These are phyloP conservation scores for Medicago lupulina DNA, from an alignment of 306 rosid species.

Conservation along the genomic window DNA sequence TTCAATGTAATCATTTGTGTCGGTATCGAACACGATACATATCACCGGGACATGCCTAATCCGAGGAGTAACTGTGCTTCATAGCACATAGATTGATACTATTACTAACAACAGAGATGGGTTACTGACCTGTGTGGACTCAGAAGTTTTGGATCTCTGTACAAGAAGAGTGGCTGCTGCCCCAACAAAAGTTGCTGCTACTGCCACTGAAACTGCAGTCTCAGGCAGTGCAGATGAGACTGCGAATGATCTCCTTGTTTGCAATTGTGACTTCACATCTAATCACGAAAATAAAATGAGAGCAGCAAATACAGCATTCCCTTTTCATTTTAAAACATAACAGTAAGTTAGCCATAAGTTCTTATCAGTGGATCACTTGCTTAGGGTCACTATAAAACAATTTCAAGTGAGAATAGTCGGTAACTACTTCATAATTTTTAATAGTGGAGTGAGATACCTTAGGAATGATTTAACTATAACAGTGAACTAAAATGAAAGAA, in stretches of 20 bases:
- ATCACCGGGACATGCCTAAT: too few species aligned
- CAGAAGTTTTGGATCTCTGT: constrained; percentile 66
- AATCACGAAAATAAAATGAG: constrained; percentile 36
- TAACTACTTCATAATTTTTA: not conserved
- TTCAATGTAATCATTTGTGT: too few species aligned
- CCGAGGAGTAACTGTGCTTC: too few species aligned
- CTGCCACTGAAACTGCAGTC: constrained; percentile 85
- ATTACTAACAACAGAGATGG: not conserved
- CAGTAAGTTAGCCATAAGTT: constrained; percentile 24
- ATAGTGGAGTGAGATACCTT: too few species aligned
- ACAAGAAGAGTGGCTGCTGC: constrained; percentile 82
- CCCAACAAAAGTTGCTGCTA: constrained; percentile 79
- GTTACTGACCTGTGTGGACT: constrained; percentile 58
- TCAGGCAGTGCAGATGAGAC: constrained; percentile 70
- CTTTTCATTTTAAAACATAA: constrained; percentile 37
- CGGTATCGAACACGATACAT: too few species aligned
- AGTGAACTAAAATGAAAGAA: too few species aligned
- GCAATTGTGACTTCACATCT: constrained; percentile 58
- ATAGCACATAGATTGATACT: too few species aligned
- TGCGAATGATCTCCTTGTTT: constrained; percentile 57
- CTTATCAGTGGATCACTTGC: constrained; percentile 10
- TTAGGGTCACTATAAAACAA: not conserved
- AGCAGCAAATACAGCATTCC: constrained; percentile 29
- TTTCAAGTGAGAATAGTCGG: not conserved
- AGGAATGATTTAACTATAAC: too few species aligned